Base-by-base conservation (phyloP, 257 asterid genomes). In the Nicotiana otophora region DNA sequence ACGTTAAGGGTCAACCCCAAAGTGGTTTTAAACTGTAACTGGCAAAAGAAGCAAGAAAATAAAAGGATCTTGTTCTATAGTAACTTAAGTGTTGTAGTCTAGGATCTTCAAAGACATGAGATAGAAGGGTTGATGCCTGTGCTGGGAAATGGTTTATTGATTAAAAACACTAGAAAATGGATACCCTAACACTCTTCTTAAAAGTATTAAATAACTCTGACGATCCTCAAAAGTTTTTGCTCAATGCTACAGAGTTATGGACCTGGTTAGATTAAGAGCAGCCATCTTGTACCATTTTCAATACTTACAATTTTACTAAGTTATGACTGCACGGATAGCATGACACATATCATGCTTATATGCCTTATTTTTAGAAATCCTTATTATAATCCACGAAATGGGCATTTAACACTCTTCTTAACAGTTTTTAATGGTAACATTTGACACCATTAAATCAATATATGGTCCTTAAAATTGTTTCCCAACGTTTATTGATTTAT, bases 1-100 rank as follows among this genome's bases (percentile, higher is more conserved):
- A 46, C 23, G 36, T 75, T 75, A 51, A 75, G 28, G 63, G 80
- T 75, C 80, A 75, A 51, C 64, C 79, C 63, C 78, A n/a, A 51
- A 48, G 20, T 53, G 58, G 6, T 53, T 53, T 39, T 12, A 51
- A 54, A 5, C 20, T 54, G 20, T 54, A 54, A 16, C 11, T 42
- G 51, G 51, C 9, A 30, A 64, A 42, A 14, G 36, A 46, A 23
- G 14, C 79, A 72, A 72, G 20, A 23, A 42, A 42, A 5, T 20
- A 33, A 1, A 42, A 20, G 61, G 79, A 72, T 72, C 61, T 72
- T 67, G 6, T 69, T 39, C 58, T 70, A 5, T 11, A 12, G 23
- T 70, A 34, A 70, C 26, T 11, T 1, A 70, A 42, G 11, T 20
- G 12, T 42, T 70, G 33, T 70, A 15, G 11, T 70, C 60, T 14